A percentile compares a stretch with the other conserved stretches of the same genome.
These are phyloP conservation scores for Cyclanthera cordifolia DNA, from an alignment of 306 rosid species.

Conservation along the genomic window DNA sequence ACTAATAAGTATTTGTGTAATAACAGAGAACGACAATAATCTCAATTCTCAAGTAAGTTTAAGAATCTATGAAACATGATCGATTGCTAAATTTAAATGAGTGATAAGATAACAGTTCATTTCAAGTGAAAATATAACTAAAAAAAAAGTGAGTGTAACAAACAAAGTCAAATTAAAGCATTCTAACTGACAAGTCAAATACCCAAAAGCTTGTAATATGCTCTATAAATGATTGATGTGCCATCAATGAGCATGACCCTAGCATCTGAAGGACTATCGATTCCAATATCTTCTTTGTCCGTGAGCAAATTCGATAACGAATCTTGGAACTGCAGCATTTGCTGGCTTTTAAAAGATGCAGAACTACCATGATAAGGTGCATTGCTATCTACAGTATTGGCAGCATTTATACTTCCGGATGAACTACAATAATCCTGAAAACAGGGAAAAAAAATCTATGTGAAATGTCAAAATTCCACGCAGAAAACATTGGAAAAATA, in stretches of 20 bases:
- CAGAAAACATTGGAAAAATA: not conserved
- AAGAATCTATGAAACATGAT: not conserved
- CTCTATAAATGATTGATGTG: conserved; percentile 65
- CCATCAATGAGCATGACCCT: conserved; percentile 94
- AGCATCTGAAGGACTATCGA: conserved; percentile 32
- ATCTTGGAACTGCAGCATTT: conserved; percentile 13
- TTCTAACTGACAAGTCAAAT: not conserved
- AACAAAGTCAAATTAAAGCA: not conserved
- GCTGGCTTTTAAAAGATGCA: conserved; percentile 21
- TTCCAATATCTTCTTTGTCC: conserved; percentile 17
- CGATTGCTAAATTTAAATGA: not conserved
- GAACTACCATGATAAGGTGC: conserved; percentile 19
- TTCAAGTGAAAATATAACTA: not conserved
- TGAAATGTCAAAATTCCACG: not conserved
- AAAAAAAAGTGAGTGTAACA: not conserved
- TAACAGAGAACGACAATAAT: not conserved
- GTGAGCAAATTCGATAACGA: conserved; percentile 21
- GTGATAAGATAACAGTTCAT: not conserved
- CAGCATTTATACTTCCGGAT: conserved; percentile 19
- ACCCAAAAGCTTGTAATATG: conserved; percentile 90
- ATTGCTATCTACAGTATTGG: conserved; percentile 24
- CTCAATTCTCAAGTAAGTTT: not conserved
- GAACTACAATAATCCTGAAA: conserved; percentile 45
- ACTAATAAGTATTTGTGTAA: not conserved
- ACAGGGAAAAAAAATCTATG: not conserved